Base-by-base conservation (phyloP, 345 rosid species). In the Bretschneidera sinensis region DNA sequence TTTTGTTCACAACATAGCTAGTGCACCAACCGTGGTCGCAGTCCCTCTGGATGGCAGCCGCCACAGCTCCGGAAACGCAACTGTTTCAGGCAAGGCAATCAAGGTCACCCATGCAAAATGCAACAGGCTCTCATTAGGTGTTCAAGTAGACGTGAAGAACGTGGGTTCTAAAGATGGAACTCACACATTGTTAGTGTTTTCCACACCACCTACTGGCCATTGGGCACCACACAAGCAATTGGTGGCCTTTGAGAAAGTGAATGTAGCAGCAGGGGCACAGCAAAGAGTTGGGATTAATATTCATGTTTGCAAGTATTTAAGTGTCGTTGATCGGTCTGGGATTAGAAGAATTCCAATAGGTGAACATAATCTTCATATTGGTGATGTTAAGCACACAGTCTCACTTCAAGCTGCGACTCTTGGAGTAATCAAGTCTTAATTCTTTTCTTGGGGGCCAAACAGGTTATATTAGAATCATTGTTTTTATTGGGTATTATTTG, bases 311-410 rank as follows among this genome's bases (percentile, higher is more conserved):
- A 87, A 89, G 86, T 74, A 54, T 51, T 31, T 92, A 33, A 92
- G 98, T 62, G 92, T 89, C 17, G 95, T 89, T 55, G 98, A 92
- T 70, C 57, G 69, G 14, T 76, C 79, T 21, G 98, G 98, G 23
- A 75, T 76, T 71, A 81, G 95, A 77, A 86, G 95, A 72, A 82
- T 92, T 65, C 95, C 95, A 24, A 66, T 86, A 67, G 98, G 98
- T 4, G 86, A 74, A 43, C 95, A 92, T 58, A 62, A 63, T 52
- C 79, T 92, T 64, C 87, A 81, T 31, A 83, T 92, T 55, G 98
- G 96, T 17, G 85, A 73, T 5, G 54, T 65, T 16, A 65, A 57
- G 55, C 96, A 85, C 61, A 68, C 83, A 9, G 82, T 91, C 28
- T 81, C 87, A n/a, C 82, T 91, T 70, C 85, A 81, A 69, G 78